Base-by-base conservation (phyloP, 1,139 yeast genomes). In the Yamadazyma conglobata region DNA sequence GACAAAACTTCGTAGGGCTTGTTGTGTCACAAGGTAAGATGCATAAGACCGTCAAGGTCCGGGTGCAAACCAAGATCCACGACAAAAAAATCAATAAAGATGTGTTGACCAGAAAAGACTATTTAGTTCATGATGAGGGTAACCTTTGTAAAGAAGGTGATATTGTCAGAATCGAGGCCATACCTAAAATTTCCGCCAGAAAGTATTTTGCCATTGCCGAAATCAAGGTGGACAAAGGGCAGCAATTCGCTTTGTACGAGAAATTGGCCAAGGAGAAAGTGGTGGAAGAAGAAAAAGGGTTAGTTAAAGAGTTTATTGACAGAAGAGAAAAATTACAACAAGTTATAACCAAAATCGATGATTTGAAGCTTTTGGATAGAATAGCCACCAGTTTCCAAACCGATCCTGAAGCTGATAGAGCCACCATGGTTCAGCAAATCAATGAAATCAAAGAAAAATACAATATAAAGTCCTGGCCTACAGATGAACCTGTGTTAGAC, bases 21-120 rank as follows among this genome's bases (percentile, higher is more conserved):
- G 97, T 91, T 46, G 79, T 87, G 23, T 86, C 96, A 35, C 96
- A 88, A 55, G 97, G 97, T 27, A 87, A 87, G 56, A 89, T 89
- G 96, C 73, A 75, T 59, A 91, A 91, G 68, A 89, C 97, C 42
- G 89, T 91, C 43, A 89, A 88, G 65, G 97, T 91, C 39, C 76
- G 96, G 38, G 91, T 91, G 25, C 84, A 83, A 54, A 76, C 75
- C 25, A 78, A 73, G 48, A 67, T 72, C 23, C 84, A 79, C 62
- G 82, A 85, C 56, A 73, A 72, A 42, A 65, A 70, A 40, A 77
- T 86, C 44, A 84, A 84, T 56, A 84, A 84, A 59, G 88, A 86
- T 46, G 72, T 85, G 40, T 64, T 84, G 50, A 78, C 73, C 47
- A 77, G 89, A 63, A 85, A 84, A 50, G 95, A 87, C 52, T 88